Evolutionary conservation across 2,329 filamentous ascomycete species (phyloP).

Genomic region (Colletotrichum aenigma): DNA sequence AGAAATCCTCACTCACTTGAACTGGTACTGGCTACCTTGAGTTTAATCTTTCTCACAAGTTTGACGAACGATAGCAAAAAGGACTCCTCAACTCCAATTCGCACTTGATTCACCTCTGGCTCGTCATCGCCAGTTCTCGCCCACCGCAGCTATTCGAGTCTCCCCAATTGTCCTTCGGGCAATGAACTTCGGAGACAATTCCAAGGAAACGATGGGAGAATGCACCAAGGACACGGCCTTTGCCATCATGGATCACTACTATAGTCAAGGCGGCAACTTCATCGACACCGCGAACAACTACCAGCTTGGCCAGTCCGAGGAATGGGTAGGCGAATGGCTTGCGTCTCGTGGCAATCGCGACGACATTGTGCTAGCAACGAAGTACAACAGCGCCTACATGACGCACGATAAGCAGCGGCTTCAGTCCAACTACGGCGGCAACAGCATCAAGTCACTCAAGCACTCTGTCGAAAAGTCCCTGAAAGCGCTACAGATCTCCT

Average conservation of each 20-base stretch:
- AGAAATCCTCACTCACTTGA: not conserved
- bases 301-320: constrained; percentile 60
- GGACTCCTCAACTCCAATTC: not conserved
- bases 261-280: constrained; percentile 66
- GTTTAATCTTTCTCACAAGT: not conserved
- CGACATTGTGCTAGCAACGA: constrained; percentile 59
- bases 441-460: constrained; percentile 42
- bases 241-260: constrained; percentile 61
- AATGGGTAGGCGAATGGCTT: constrained; percentile 64
- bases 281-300: constrained; percentile 68
- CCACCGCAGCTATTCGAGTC: constrained; percentile 52
- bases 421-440: constrained; percentile 43
- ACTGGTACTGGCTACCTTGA: not conserved
- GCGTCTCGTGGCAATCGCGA: constrained; percentile 50
- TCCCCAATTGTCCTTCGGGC: constrained; percentile 55
- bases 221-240: constrained; percentile 56
- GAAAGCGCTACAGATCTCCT: constrained; percentile 45
- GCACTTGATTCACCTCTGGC: constrained; percentile 36
- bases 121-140: constrained; percentile 53
- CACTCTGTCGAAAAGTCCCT: constrained; percentile 45
- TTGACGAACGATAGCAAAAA: not conserved
- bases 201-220: not conserved
- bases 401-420: constrained; percentile 16
- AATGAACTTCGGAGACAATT: constrained; percentile 51
- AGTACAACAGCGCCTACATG: constrained; percentile 55